Conservation (phyloP, 2,329 filamentous ascomycete species). For the Pseudogymnoascus pannorum region DNA sequence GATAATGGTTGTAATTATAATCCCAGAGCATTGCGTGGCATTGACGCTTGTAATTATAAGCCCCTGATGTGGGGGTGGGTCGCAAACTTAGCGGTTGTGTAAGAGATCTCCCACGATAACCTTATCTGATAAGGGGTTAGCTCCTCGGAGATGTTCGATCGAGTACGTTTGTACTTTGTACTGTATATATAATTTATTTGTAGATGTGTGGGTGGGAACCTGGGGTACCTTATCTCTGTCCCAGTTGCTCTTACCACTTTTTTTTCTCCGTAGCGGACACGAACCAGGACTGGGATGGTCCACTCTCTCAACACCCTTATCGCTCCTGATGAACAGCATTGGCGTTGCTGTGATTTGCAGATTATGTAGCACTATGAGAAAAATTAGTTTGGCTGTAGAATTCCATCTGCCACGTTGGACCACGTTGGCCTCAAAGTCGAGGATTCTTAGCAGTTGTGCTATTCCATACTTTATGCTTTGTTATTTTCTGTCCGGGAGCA, state of each 20-base stretch:
- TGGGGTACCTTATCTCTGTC: neutral
- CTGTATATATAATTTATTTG: neutral
- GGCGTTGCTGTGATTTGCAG: neutral
- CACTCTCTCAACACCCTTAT: neutral
- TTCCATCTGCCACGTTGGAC: neutral
- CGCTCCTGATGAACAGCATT: neutral
- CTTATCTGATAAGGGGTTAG: neutral
- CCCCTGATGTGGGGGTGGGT: neutral
- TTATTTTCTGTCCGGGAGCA: too few species aligned
- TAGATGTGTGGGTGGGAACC: neutral
- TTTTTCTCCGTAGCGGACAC: neutral
- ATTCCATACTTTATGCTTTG: neutral
- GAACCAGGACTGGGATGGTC: neutral
- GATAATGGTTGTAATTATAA: neutral
- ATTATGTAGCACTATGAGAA: neutral
- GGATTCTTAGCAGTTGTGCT: neutral
- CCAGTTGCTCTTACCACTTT: neutral
- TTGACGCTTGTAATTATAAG: too few species aligned
- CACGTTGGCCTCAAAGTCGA: neutral
- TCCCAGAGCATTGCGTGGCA: too few species aligned
- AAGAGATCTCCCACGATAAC: neutral
- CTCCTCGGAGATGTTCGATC: neutral
- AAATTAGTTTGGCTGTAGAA: neutral
- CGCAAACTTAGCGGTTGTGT: neutral
- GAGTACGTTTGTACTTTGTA: neutral